These are phyloP conservation scores for Neurospora crassa DNA, from an alignment of 2,329 filamentous ascomycete species.

Conservation along the genomic window DNA sequence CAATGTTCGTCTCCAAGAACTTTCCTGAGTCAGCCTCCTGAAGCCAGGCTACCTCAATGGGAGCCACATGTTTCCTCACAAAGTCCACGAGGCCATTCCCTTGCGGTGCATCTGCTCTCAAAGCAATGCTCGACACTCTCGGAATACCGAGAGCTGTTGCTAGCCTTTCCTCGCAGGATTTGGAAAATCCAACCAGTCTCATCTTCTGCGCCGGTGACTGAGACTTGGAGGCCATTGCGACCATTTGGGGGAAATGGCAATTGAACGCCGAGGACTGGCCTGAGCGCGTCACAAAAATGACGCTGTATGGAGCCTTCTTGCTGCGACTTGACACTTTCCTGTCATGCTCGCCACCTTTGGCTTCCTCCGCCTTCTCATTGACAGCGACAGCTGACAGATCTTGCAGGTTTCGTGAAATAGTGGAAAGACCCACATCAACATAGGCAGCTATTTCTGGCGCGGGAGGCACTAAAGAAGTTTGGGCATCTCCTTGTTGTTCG, in stretches of 20 bases:
- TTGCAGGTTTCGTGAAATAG: constrained; percentile 51
- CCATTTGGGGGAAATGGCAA: constrained; percentile 45
- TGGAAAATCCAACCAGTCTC: constrained; percentile 54
- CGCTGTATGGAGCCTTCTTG: constrained; percentile 29
- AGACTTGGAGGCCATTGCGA: constrained; percentile 34
- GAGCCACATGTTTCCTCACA: constrained; percentile 40
- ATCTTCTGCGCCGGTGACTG: constrained; percentile 31
- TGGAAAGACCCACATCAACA: constrained; percentile 56
- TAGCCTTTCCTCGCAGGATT: constrained; percentile 47
- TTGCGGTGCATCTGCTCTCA: constrained; percentile 47
- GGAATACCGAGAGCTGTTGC: constrained; percentile 49
- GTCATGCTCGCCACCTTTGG: background rate
- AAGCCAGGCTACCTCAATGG: constrained; percentile 48
- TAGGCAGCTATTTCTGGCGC: constrained; percentile 43
- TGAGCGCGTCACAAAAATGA: constrained; percentile 49
- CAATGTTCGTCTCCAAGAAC: constrained; percentile 39
- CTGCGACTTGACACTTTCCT: background rate
- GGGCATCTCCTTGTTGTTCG: constrained; percentile 11
- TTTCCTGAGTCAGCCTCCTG: constrained; percentile 30
- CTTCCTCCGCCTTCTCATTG: background rate
- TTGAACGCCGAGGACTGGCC: constrained; percentile 49
- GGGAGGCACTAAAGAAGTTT: constrained; percentile 22
- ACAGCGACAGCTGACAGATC: constrained; percentile 20
- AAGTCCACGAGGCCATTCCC: constrained; percentile 47
- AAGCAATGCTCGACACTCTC: constrained; percentile 54